These are phyloP conservation scores for Chamaecrista fasciculata DNA, from an alignment of 306 rosid genomes.

Conservation along the genomic window DNA sequence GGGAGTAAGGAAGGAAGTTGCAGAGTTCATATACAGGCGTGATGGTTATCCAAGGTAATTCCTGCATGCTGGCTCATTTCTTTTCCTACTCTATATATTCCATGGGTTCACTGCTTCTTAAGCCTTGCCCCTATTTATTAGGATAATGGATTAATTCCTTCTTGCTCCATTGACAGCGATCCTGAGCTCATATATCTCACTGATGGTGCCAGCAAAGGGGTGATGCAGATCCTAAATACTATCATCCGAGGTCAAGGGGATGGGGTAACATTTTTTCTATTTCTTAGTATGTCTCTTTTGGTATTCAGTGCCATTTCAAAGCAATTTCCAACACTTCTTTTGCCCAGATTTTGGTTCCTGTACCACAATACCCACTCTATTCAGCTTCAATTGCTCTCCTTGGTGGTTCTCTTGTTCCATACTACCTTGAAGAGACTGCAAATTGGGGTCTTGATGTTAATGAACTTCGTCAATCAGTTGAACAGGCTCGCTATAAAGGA, in stretches of 20 bases:
- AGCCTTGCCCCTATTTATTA: constrained; percentile 22
- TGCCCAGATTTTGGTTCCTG: constrained; percentile 93
- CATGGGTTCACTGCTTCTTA: neutral
- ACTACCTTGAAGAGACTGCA: constrained; percentile 96
- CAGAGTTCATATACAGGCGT: constrained; percentile 86
- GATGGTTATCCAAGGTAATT: constrained; percentile 96
- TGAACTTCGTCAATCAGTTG: constrained; percentile 68
- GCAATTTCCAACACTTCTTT: constrained; percentile 23
- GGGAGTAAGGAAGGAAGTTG: constrained; percentile 88
- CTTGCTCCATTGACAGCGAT: constrained; percentile 58
- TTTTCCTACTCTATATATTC: neutral
- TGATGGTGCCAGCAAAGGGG: constrained; percentile 99
- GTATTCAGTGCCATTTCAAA: constrained; percentile 23
- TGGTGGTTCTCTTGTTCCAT: constrained; percentile 96
- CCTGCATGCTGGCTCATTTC: neutral
- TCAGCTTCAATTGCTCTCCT: constrained; percentile 83
- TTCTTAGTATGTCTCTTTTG: constrained; percentile 2
- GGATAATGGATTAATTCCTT: constrained; percentile 27
- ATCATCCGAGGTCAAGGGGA: constrained; percentile 77
- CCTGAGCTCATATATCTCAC: constrained; percentile 96
- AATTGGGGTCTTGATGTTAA: constrained; percentile 94
- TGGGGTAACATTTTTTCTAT: constrained; percentile 62
- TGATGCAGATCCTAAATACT: constrained; percentile 91
- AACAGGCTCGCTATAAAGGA: constrained; percentile 79
- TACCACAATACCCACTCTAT: constrained; percentile 98